Evolutionary conservation across 345 rosid genomes (phyloP).

Genomic region (Linum tenue): DNA sequence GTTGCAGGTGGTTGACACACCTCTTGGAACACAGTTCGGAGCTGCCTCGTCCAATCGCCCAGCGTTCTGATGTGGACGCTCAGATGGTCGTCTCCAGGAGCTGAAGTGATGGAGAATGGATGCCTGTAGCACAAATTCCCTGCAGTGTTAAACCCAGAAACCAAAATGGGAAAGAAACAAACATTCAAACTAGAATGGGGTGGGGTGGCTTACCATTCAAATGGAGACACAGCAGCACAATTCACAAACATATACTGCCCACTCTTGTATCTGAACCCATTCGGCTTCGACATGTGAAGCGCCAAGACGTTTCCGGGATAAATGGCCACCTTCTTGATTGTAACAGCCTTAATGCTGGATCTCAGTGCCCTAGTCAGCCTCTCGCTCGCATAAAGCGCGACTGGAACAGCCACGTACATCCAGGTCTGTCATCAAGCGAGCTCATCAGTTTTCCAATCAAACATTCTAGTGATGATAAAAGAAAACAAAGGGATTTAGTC

Average conservation of each 20-base stretch:
- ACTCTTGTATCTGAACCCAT: slow-evolving; percentile 69
- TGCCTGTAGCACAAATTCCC: slow-evolving; percentile 39
- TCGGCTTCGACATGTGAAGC: slow-evolving; percentile 65
- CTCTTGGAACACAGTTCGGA: slow-evolving; percentile 61
- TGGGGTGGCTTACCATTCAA: slow-evolving; percentile 47
- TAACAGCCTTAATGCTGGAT: slow-evolving; percentile 58
- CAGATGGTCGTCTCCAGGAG: slow-evolving; percentile 69
- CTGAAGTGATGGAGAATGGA: slow-evolving; percentile 79
- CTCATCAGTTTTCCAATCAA: neutral
- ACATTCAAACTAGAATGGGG: neutral
- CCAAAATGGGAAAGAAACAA: neutral
- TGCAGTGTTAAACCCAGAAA: too few species aligned
- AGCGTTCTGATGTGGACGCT: slow-evolving; percentile 68
- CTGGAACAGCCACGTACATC: slow-evolving; percentile 69
- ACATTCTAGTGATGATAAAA: neutral
- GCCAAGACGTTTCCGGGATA: slow-evolving; percentile 78
- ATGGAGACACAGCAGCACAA: slow-evolving; percentile 75
- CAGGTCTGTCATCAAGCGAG: slow-evolving; percentile 37
- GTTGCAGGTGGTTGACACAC: slow-evolving; percentile 48
- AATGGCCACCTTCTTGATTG: slow-evolving; percentile 53
- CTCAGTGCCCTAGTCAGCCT: slow-evolving; percentile 59
- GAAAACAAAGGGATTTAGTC: neutral
- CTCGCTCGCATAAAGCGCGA: slow-evolving; percentile 46
- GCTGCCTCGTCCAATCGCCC: slow-evolving; percentile 78
- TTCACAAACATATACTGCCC: slow-evolving; percentile 82